phyloP scores from a whole-genome alignment of 352 stramenopile genomes.

The Globisporangium orthogonon region DNA sequence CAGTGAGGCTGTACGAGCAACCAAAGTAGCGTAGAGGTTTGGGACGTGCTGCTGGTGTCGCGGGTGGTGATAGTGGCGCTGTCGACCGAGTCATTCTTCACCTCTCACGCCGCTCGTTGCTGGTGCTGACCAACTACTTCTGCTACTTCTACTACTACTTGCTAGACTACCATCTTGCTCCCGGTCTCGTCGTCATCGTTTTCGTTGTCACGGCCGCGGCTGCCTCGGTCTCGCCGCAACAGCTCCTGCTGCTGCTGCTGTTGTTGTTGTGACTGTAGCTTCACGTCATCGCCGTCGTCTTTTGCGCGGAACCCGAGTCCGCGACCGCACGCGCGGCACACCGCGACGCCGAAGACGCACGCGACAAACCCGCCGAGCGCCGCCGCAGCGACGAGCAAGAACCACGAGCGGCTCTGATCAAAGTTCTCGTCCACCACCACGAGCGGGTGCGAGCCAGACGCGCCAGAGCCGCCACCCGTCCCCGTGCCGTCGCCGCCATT shows the following conservation, averaged over 20 bases:
- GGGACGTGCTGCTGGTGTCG: too few species aligned
- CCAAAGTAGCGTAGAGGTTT: too few species aligned
- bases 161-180: neutral
- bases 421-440: conserved; percentile 18
- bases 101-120: neutral
- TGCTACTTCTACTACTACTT: neutral
- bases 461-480: neutral
- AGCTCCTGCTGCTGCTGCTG: neutral
- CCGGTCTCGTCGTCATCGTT: neutral
- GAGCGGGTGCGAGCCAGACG: neutral
- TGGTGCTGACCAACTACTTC: neutral
- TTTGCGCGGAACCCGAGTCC: neutral
- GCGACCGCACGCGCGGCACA: conserved; percentile 2
- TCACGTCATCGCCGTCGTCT: neutral
- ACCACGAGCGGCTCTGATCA: conserved; percentile 26
- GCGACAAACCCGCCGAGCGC: conserved; percentile 16
- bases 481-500: conserved; percentile 9
- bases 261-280: conserved; percentile 1
- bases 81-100: neutral
- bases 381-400: conserved; percentile 18
- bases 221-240: neutral
- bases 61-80: too few species aligned
- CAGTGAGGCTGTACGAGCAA: too few species aligned
- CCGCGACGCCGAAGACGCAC: conserved; percentile 6
- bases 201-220: neutral